Base-by-base conservation (phyloP, 2,329 filamentous ascomycete genomes). In the Penicillium frequentans region DNA sequence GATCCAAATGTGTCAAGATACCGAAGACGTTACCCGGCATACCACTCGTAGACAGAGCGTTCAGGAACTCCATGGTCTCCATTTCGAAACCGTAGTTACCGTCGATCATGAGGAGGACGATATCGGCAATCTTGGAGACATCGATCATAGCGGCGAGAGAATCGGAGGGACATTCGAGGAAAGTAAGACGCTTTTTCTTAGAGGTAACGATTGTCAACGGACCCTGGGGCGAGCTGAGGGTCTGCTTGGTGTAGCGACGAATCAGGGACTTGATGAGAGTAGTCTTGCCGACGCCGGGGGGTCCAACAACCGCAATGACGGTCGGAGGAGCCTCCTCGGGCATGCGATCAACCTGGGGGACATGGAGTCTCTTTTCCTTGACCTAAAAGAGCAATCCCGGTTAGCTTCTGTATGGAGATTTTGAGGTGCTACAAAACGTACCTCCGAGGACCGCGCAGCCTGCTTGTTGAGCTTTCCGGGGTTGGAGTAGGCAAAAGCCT, bases 1-100 rank as follows among this genome's bases (percentile, higher is more conserved):
- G 81, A 72, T 99, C 95, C 59, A 99, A 82, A 80, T 99, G 96
- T 16, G 95, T 98, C 45, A 99, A 83, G 56, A 99, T 93, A 52
- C 95, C 95, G 72, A 99, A 98, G 37, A 99, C 93, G 68, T 99
- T 99, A 63, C 95, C 93, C 0, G 96, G 95, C 93, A 99, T 98
- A 74, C 95, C 95, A 29, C 90, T 96, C 2, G 91, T 86, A n/a
- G 90, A 89, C 50, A 99, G 81, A 19, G 97, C 88, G 67, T 97
- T 98, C 70, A 99, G 80, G 60, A 99, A 99, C 77, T 99, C 95
- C 95, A 99, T 99, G 0, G 95, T 99, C 82, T 99, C 95, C 95
- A 99, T 99, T 78, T 99, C 95, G 71, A 99, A 99, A 14, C 95
- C 96, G 70, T 90, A 99, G 77, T 98, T 98, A 55, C 95, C 96